phyloP scores from a whole-genome alignment of 768 basidiomycete species.

The Xerocomellus dryophilus region DNA sequence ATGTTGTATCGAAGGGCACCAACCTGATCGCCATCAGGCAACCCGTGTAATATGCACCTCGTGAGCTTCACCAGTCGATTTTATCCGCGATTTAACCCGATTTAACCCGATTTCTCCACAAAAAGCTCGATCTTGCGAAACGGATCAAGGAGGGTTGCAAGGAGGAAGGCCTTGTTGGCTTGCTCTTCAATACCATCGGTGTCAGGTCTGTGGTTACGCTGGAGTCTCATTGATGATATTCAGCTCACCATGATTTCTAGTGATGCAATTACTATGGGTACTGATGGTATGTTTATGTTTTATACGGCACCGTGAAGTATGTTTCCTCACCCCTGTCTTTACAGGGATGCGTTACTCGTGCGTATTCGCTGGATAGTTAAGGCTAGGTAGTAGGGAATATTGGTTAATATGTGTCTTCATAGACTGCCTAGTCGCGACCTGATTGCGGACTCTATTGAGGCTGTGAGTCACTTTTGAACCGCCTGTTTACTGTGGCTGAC shows the following conservation, averaged over 20 bases:
- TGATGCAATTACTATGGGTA: slow-evolving; percentile 89
- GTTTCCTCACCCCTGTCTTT: not conserved
- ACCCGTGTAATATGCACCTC: slow-evolving; percentile 83
- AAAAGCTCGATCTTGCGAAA: slow-evolving; percentile 72
- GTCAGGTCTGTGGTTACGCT: slow-evolving; percentile 53
- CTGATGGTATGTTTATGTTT: slow-evolving; percentile 58
- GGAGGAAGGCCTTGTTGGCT: slow-evolving; percentile 75
- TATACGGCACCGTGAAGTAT: not conserved
- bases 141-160: slow-evolving; percentile 81
- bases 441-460: slow-evolving; percentile 88
- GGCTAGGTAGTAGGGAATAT: not conserved
- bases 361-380: slow-evolving; percentile 26
- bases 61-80: slow-evolving; percentile 38
- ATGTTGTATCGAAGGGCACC: not conserved
- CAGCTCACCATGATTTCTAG: slow-evolving; percentile 32
- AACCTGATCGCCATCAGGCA: slow-evolving; percentile 44
- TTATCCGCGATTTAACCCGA: not conserved
- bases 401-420: not conserved
- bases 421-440: slow-evolving; percentile 85
- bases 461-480: slow-evolving; percentile 41
- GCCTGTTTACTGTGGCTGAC: slow-evolving; percentile 6
- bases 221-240: not conserved
- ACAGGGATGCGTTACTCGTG: slow-evolving; percentile 87
- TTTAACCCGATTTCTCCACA: slow-evolving; percentile 2
- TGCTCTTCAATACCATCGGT: slow-evolving; percentile 84